Evolutionary conservation across 148 eudicot species (phyloP).

Genomic region (Cornus suecica): DNA sequence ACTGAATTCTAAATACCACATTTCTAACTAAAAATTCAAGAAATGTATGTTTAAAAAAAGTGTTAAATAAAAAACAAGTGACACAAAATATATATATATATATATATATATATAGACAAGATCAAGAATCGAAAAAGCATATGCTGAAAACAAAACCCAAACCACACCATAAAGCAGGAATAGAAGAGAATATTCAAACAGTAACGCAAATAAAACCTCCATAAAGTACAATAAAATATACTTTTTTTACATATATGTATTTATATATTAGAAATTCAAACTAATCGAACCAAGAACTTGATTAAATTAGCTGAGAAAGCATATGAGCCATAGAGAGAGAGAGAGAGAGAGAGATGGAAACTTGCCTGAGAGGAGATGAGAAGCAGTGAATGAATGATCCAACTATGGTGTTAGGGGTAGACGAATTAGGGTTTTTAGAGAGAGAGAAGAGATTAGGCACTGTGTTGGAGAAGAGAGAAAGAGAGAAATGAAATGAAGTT

Average conservation of each 20-base stretch:
- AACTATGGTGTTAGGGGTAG: not conserved
- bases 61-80: not conserved
- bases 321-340: not conserved
- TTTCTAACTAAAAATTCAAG: not conserved
- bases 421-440: not conserved
- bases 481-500: not conserved
- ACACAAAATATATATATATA: no score
- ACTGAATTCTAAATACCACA: not conserved
- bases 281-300: not conserved
- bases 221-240: not conserved
- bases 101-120: no score
- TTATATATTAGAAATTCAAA: not conserved
- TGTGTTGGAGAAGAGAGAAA: not conserved
- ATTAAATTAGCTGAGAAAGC: not conserved
- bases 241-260: no score
- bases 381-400: not conserved
- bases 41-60: not conserved
- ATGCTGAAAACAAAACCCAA: slow-evolving; percentile 1
- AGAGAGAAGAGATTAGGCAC: not conserved
- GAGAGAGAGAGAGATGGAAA: not conserved
- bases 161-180: not conserved
- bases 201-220: not conserved
- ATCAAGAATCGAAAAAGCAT: slow-evolving; percentile 7
- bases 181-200: not conserved
- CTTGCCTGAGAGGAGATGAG: slow-evolving; percentile 6